Evolutionary conservation across 2,329 filamentous ascomycete species (phyloP), one percentile per base, ranked within the genome.

Genomic region (Laburnicola sp.): DNA sequence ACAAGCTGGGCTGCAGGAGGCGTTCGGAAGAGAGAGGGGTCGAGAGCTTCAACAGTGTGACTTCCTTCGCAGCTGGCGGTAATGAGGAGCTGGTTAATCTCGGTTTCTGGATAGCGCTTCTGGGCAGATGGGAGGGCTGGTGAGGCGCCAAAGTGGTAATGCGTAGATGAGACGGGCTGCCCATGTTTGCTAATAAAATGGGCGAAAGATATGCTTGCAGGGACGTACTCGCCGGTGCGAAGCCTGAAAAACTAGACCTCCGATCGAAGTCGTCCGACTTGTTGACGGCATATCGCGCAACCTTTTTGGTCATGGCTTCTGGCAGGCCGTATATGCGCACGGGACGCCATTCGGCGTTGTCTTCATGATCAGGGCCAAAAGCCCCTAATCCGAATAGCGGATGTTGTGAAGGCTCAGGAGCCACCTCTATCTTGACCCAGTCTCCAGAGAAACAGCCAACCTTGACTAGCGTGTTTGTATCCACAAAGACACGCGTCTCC

Each of bases 371-470:
- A n/a, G 82, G 79, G 5, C 82, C 82, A 57, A 86, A 88, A 55
- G 83, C 86, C 22, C 84, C 85, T 3, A 91, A 77, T 2, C 86
- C 86, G 75, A 86, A 88, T 0, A 84, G 83, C 16, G 80, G 88
- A 69, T 84, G 87, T 11, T 78, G 76, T 22, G 82, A 87, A 52
- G 89, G 88, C 66, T 91, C 89, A 58, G 88, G 82, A 0, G 89
- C 82, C 4, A 84, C 81, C 74, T 96, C 91, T 8, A 97, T 79
- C 22, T 88, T 86, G 8, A 96, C 91, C 94, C 94, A 99, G 68
- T 99, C 94, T 27, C 94, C 94, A 0, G 93, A 97, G 69, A 99
- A 99, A 72, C 93, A 97, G 11, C 93, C 92, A 47, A 99, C 87
- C 61, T 92, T 91, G 10, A 90, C 87, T 21, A 99, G 75, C 1